Evolutionary conservation across 257 asterid genomes (phyloP).

Genomic region (Scutellaria galericulata): DNA sequence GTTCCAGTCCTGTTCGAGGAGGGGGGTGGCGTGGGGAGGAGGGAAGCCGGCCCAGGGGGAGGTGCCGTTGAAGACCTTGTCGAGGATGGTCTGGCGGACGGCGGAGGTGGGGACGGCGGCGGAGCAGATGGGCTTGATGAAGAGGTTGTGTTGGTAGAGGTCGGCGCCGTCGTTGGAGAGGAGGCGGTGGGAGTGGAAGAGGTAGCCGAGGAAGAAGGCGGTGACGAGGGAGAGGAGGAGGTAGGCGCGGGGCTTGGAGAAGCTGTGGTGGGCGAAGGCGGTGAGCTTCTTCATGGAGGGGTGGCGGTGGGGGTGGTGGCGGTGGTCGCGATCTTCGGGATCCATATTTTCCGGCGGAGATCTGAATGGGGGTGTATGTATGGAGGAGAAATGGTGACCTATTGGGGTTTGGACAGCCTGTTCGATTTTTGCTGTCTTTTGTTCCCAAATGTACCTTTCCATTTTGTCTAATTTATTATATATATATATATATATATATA

Average conservation of each 20-base stretch:
- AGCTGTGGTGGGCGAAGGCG: slow-evolving; percentile 19
- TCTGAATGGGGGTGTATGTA: too few species aligned
- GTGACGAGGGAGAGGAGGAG: slow-evolving; percentile 24
- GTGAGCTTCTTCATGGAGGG: background rate
- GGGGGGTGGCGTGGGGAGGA: slow-evolving; percentile 42
- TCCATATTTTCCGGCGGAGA: too few species aligned
- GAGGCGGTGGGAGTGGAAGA: slow-evolving; percentile 36
- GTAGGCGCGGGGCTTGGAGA: slow-evolving; percentile 31
- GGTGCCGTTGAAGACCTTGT: slow-evolving; percentile 56
- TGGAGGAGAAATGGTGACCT: too few species aligned
- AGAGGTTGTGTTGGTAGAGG: slow-evolving; percentile 43
- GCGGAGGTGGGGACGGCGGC: slow-evolving; percentile 15
- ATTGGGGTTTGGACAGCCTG: too few species aligned
- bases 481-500: too few species aligned
- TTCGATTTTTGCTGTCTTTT: too few species aligned
- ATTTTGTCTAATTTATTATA: too few species aligned
- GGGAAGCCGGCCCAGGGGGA: slow-evolving; percentile 68
- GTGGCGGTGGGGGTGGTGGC: slow-evolving; percentile 6
- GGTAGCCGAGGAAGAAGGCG: slow-evolving; percentile 43
- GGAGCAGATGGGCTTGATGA: slow-evolving; percentile 36
- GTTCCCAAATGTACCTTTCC: too few species aligned
- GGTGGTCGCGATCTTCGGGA: too few species aligned
- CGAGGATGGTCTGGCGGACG: slow-evolving; percentile 44
- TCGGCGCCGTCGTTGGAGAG: slow-evolving; percentile 29
- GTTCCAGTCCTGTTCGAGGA: slow-evolving; percentile 41